Conservation (phyloP, 805 yeast species). For the Lipomyces mesembrius region DNA sequence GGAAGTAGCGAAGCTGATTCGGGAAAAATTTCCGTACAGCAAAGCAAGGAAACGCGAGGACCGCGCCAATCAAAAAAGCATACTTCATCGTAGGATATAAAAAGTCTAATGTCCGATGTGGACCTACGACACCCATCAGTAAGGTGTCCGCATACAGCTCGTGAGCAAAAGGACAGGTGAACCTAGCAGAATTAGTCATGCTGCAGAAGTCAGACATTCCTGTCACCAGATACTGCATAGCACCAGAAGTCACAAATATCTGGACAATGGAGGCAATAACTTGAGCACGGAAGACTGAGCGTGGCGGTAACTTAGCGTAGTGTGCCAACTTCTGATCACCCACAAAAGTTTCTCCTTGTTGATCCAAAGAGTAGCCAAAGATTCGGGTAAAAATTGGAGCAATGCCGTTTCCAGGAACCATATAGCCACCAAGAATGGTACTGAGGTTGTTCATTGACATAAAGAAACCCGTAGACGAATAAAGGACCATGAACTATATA, state of each 20-base stretch:
- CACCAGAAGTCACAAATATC: slow-evolving; percentile 50
- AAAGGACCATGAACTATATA: slow-evolving; percentile 62
- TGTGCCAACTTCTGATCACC: slow-evolving; percentile 66
- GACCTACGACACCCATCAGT: slow-evolving; percentile 68
- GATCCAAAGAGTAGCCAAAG: slow-evolving; percentile 58
- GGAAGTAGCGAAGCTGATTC: slow-evolving; percentile 51
- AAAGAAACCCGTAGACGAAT: slow-evolving; percentile 62
- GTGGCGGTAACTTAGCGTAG: slow-evolving; percentile 66
- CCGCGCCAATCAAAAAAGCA: slow-evolving; percentile 63
- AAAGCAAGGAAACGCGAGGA: slow-evolving; percentile 52
- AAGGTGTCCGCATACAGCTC: slow-evolving; percentile 61
- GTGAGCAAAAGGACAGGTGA: slow-evolving; percentile 54
- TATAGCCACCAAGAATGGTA: slow-evolving; percentile 66
- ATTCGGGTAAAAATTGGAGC: slow-evolving; percentile 68
- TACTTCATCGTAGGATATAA: slow-evolving; percentile 59
- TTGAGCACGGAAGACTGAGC: slow-evolving; percentile 60
- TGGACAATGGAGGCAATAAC: slow-evolving; percentile 52
- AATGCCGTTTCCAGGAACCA: slow-evolving; percentile 62
- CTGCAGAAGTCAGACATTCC: slow-evolving; percentile 51
- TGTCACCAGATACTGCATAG: slow-evolving; percentile 41
- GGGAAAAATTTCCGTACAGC: slow-evolving; percentile 12
- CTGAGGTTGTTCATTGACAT: slow-evolving; percentile 66
- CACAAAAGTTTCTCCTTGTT: slow-evolving; percentile 59
- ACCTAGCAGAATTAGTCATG: slow-evolving; percentile 50
- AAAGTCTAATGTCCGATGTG: slow-evolving; percentile 59